Base-by-base conservation (phyloP, 73 alveolate genomes). In the Diophrys sp. region DNA sequence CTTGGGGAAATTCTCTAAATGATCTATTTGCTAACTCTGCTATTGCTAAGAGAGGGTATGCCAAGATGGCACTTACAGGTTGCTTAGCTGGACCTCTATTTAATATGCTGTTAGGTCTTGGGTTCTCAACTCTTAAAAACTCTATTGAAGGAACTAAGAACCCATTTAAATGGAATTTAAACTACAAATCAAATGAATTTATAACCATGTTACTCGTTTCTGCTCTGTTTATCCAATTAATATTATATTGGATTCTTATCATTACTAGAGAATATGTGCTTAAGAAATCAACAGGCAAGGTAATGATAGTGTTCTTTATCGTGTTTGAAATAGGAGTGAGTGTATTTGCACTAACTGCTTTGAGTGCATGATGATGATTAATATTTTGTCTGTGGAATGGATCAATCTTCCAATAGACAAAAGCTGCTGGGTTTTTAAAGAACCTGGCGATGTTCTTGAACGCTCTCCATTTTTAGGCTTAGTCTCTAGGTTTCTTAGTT, bases 71-170 rank as follows among this genome's bases (percentile, higher is more conserved):
- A 26, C 55, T 97, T 30, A 93, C 99, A 33, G 99, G 98, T 26
- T 97, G 99, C 79, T 95, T 95, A 73, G 97, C 99, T 0, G 99
- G 99, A 29, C 97, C 98, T n/a, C 77, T 97, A 26, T 97, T 97
- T 81, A 97, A 97, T 86, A 75, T 92, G 53, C 89, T 94, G 57
- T 56, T 97, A 5, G 99, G 99, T 0, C 87, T 97, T 30, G 99
- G 99, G 31, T 53, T 89, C n/a, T 93, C 98, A 32, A 73, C 93
- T 14, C 54, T 93, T 1, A 68, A 44, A 18, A 44, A 44, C 18
- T 18, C 5, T 18, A 44, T 44, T 18, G 18, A 18, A 44, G 62
- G 62, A 44, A 18, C 18, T 44, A 5, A 5, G 62, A 44, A 44
- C 18, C 5, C 5, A 44, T 44, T 44, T 44, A 18, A 44, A 44